Evolutionary conservation across 2,329 filamentous ascomycete species (phyloP).

Genomic region (Helminthosporium solani): DNA sequence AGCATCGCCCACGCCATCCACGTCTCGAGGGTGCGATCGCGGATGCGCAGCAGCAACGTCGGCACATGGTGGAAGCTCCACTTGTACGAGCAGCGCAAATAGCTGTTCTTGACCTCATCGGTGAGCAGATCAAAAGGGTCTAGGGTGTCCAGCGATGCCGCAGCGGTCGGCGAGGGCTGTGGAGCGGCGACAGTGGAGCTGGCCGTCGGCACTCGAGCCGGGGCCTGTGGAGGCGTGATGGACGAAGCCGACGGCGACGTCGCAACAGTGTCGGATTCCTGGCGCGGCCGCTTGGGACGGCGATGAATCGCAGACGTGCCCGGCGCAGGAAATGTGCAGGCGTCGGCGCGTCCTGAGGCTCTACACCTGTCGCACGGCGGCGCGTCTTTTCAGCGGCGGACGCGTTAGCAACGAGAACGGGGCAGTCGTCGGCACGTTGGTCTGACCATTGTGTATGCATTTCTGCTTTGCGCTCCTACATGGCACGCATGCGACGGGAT

Average conservation of each 20-base stretch:
- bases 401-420: not conserved
- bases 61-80: conserved; percentile 47
- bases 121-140: conserved; percentile 44
- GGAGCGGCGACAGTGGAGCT: conserved; percentile 19
- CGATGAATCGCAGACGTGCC: conserved; percentile 42
- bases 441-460: conserved; percentile 37
- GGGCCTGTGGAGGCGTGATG: conserved; percentile 11
- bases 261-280: conserved; percentile 22
- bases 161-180: conserved; percentile 24
- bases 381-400: conserved; percentile 19
- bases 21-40: conserved; percentile 40
- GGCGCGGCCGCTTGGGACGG: conserved; percentile 40
- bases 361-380: conserved; percentile 44
- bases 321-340: conserved; percentile 41
- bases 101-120: conserved; percentile 46
- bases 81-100: conserved; percentile 44
- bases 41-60: conserved; percentile 41
- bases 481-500: conserved; percentile 42
- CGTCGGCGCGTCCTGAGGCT: conserved; percentile 30
- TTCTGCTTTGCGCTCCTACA: conserved; percentile 44
- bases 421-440: not conserved
- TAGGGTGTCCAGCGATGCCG: conserved; percentile 34
- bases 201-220: conserved; percentile 13
- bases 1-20: conserved; percentile 48
- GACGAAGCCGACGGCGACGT: conserved; percentile 17